These are phyloP conservation scores for Liquidambar formosana DNA, from an alignment of 164 flowering plant species.

Conservation along the genomic window DNA sequence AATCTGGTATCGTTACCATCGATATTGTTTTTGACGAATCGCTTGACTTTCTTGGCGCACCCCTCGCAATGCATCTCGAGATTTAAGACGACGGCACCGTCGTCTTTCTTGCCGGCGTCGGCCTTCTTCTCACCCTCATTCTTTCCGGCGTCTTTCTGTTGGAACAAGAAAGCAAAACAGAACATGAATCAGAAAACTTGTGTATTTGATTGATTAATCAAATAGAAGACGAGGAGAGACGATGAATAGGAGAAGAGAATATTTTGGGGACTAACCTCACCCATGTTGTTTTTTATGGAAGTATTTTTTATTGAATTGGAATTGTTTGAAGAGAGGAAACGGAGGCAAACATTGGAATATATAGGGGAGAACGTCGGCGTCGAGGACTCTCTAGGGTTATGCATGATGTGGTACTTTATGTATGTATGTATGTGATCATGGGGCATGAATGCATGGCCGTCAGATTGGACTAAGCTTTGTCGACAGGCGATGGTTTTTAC, in stretches of 20 bases:
- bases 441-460: background rate
- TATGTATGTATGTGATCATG: background rate
- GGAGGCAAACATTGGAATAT: constrained; percentile 8
- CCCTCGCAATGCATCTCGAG: constrained; percentile 93
- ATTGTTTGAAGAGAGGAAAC: constrained; percentile 7
- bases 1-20: constrained; percentile 41
- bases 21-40: constrained; percentile 34
- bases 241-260: too few relatives aligned
- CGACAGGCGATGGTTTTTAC: too few relatives aligned
- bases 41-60: constrained; percentile 70
- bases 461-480: constrained; percentile 4
- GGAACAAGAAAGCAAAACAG: constrained; percentile 9
- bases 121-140: constrained; percentile 38
- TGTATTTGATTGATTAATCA: too few relatives aligned
- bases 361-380: background rate
- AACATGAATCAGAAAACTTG: background rate
- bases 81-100: constrained; percentile 59
- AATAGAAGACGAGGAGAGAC: too few relatives aligned
- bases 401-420: background rate
- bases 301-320: background rate
- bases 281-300: background rate
- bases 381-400: background rate
- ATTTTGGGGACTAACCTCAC: constrained; percentile 3
- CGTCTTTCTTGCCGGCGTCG: constrained; percentile 35
- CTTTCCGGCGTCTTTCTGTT: constrained; percentile 36